Evolutionary conservation across 148 eudicot species (phyloP).

Genomic region (Rhododendron ferrugineum): DNA sequence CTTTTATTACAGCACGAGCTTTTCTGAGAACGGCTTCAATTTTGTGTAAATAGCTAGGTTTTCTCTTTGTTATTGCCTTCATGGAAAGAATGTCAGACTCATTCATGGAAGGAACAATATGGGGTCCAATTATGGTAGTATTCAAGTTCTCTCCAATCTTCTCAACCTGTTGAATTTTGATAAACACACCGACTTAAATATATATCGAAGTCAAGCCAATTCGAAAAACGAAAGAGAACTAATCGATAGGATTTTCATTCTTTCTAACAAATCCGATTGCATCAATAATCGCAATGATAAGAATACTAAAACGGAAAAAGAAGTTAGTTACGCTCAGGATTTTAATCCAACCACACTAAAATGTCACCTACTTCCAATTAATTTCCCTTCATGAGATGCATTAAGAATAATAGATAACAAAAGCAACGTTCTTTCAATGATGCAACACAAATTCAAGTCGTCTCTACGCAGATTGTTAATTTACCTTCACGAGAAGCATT

Average conservation of each 20-base stretch:
- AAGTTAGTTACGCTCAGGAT: not conserved
- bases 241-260: not conserved
- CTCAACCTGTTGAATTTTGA: conserved; percentile 3
- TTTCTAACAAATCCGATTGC: not conserved
- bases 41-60: conserved; percentile 31
- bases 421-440: not conserved
- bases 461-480: not conserved
- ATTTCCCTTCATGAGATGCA: not conserved
- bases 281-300: not conserved
- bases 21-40: conserved; percentile 48
- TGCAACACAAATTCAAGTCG: not conserved
- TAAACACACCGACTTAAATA: not conserved
- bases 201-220: not conserved
- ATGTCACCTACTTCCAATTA: not conserved
- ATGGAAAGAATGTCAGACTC: conserved; percentile 16
- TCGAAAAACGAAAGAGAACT: not conserved
- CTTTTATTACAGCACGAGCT: conserved; percentile 54
- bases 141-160: conserved; percentile 8
- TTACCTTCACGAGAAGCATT: not conserved
- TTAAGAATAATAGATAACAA: not conserved
- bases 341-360: not conserved
- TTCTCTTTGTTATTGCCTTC: conserved; percentile 7
- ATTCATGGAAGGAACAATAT: conserved; percentile 8
- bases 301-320: not conserved
- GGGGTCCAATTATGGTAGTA: not conserved